Percentiles rank a stretch among this genome's conserved stretches.
These are phyloP conservation scores for Bipolaris bicolor DNA, from an alignment of 2,329 filamentous ascomycete species.

Conservation along the genomic window DNA sequence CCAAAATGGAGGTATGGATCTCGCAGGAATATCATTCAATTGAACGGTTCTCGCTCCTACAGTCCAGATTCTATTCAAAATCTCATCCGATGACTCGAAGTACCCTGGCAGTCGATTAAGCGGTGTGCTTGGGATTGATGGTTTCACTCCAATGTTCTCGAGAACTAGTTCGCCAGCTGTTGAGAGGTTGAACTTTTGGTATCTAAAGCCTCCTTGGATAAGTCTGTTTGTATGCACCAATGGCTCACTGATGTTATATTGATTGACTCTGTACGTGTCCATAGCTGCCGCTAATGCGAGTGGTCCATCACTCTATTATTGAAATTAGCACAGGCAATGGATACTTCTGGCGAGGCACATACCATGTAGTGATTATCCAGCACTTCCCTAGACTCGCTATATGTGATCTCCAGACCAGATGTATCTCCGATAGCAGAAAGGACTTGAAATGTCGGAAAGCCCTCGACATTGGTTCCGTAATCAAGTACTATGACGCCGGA, in stretches of 20 bases:
- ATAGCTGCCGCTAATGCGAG: conserved; percentile 46
- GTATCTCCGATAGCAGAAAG: conserved; percentile 19
- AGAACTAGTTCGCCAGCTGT: conserved; percentile 25
- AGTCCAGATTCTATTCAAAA: not conserved
- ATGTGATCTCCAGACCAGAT: not conserved
- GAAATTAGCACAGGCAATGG: not conserved
- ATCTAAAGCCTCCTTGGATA: conserved; percentile 48
- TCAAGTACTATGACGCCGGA: conserved; percentile 8
- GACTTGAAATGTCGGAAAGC: conserved; percentile 23
- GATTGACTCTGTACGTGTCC: conserved; percentile 48
- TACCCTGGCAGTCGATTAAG: not conserved
- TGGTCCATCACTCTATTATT: conserved; percentile 39
- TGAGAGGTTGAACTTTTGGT: conserved; percentile 49
- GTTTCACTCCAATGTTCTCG: not conserved
- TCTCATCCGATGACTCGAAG: not conserved
- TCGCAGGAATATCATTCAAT: conserved; percentile 36
- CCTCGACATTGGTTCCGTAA: conserved; percentile 22
- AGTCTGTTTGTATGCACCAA: conserved; percentile 40
- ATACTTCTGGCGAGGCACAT: not conserved
- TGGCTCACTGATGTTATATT: conserved; percentile 41
- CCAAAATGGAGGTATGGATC: conserved; percentile 36
- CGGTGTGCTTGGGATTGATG: not conserved
- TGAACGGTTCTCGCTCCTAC: conserved; percentile 36
- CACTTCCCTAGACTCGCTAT: not conserved
- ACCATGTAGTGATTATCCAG: not conserved